Percentiles rank a stretch among this genome's conserved stretches.
Evolutionary conservation across 1,139 yeast genomes (phyloP).

Genomic region (Eremothecium gossypii): DNA sequence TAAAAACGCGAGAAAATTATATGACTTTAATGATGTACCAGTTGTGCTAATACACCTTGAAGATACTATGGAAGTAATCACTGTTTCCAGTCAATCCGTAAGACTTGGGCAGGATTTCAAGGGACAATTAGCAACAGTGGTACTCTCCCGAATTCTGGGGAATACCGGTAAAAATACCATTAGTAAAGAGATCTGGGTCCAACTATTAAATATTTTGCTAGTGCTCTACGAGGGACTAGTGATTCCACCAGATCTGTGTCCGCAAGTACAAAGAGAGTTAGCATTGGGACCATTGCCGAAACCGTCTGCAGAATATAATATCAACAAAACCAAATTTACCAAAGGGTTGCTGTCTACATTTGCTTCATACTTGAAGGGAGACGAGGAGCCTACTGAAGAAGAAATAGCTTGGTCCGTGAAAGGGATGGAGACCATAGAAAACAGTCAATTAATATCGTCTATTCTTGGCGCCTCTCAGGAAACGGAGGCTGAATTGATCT

Average conservation of each 20-base stretch:
- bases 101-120: constrained; percentile 85
- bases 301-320: constrained; percentile 56
- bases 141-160: constrained; percentile 67
- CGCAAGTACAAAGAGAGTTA: constrained; percentile 50
- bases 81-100: constrained; percentile 74
- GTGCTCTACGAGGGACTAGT: constrained; percentile 67
- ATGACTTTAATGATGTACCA: constrained; percentile 26
- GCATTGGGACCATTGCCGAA: constrained; percentile 45
- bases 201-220: constrained; percentile 50
- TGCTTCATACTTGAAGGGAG: constrained; percentile 87
- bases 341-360: constrained; percentile 81
- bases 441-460: constrained; percentile 44
- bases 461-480: constrained; percentile 23
- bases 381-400: constrained; percentile 87
- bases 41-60: constrained; percentile 38
- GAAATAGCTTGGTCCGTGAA: constrained; percentile 81
- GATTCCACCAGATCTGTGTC: constrained; percentile 56
- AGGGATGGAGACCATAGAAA: constrained; percentile 70
- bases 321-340: constrained; percentile 50
- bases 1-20: not conserved
- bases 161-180: constrained; percentile 31
- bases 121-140: constrained; percentile 83
- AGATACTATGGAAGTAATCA: constrained; percentile 43
- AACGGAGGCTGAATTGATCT: constrained; percentile 24
- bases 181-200: constrained; percentile 45